Evolutionary conservation across 2,329 filamentous ascomycete genomes (phyloP).

Genomic region (Ophiognomonia clavigignenti-juglandacearum): DNA sequence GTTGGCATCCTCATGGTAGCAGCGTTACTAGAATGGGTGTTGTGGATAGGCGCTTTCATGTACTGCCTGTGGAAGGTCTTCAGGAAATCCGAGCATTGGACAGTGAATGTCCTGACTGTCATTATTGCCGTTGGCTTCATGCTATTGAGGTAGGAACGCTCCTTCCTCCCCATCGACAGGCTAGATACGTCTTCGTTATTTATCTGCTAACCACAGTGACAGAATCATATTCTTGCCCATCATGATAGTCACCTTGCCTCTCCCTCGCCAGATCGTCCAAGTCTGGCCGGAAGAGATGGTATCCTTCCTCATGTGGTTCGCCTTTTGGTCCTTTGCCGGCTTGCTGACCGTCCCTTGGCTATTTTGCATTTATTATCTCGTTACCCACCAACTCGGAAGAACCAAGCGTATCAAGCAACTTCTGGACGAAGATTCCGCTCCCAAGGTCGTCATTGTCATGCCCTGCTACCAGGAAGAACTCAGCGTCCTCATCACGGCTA

Average conservation of each 20-base stretch:
- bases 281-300: constrained; percentile 70
- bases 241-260: constrained; percentile 87
- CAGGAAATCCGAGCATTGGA: constrained; percentile 84
- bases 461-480: constrained; percentile 93
- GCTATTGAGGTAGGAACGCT: constrained; percentile 58
- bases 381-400: constrained; percentile 80
- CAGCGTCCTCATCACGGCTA: constrained; percentile 74
- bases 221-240: constrained; percentile 85
- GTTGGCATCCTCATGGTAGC: constrained; percentile 78
- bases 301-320: constrained; percentile 80
- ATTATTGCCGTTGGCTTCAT: constrained; percentile 70
- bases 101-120: constrained; percentile 71
- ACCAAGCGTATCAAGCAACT: constrained; percentile 77
- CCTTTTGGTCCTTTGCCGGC: constrained; percentile 86
- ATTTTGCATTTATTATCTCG: constrained; percentile 86
- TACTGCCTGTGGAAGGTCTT: constrained; percentile 90
- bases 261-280: constrained; percentile 66
- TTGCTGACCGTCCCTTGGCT: constrained; percentile 87
- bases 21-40: constrained; percentile 85
- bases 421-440: constrained; percentile 78
- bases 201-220: not conserved
- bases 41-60: constrained; percentile 90
- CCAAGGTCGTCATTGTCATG: constrained; percentile 95
- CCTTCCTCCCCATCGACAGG: not conserved
- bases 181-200: not conserved